Conservation (phyloP, 1,284 basidiomycete genomes). For the Peniophora sp. region DNA sequence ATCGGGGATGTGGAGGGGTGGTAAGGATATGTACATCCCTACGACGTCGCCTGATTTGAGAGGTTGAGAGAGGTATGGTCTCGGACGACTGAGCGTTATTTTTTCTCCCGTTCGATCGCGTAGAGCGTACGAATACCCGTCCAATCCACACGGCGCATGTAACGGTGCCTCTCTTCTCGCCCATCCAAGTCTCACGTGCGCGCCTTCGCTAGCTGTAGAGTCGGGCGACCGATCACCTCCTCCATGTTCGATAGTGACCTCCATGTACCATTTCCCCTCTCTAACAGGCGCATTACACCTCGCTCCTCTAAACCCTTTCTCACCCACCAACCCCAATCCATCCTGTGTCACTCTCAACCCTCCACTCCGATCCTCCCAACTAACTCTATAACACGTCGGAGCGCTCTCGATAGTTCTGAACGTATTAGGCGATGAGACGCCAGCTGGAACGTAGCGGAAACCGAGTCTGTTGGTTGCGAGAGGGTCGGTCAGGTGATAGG, state of each 20-base stretch:
- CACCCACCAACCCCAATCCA: slow-evolving; percentile 71
- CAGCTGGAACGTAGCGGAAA: slow-evolving; percentile 78
- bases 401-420: slow-evolving; percentile 76
- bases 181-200: slow-evolving; percentile 89
- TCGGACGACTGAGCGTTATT: slow-evolving; percentile 76
- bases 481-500: slow-evolving; percentile 59
- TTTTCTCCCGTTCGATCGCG: slow-evolving; percentile 92
- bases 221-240: slow-evolving; percentile 54
- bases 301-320: slow-evolving; percentile 87
- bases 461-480: slow-evolving; percentile 68
- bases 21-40: slow-evolving; percentile 90
- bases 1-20: slow-evolving; percentile 50
- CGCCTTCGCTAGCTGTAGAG: slow-evolving; percentile 44
- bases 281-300: slow-evolving; percentile 86
- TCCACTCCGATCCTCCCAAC: slow-evolving; percentile 83
- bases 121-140: slow-evolving; percentile 90
- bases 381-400: slow-evolving; percentile 60
- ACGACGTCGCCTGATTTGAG: slow-evolving; percentile 85
- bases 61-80: slow-evolving; percentile 67
- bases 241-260: slow-evolving; percentile 75
- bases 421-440: slow-evolving; percentile 52
- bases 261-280: slow-evolving; percentile 93
- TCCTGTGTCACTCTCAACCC: slow-evolving; percentile 79
- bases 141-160: slow-evolving; percentile 89
- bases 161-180: slow-evolving; percentile 86